A percentile compares a stretch with the other conserved stretches of the same genome.
Conservation (phyloP, 1,284 basidiomycete genomes). For the Ganoderma leucocontextum region DNA sequence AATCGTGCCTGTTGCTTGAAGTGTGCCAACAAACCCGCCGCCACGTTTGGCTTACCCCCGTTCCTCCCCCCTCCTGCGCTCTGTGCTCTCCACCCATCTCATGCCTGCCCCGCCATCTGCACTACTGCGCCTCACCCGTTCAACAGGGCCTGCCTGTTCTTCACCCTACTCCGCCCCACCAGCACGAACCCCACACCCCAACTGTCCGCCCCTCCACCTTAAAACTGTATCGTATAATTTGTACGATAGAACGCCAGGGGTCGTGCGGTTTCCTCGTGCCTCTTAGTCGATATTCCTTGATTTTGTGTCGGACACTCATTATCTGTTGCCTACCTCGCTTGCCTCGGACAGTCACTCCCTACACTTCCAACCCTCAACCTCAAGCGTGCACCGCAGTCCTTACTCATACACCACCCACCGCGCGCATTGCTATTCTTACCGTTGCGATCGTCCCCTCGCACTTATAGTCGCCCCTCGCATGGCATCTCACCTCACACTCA, state of each 20-base stretch:
- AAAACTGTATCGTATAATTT: slow-evolving; percentile 34
- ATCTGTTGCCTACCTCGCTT: slow-evolving; percentile 15
- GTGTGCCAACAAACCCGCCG: background rate
- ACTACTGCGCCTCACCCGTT: background rate
- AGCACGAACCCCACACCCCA: slow-evolving; percentile 11
- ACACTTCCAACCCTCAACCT: background rate
- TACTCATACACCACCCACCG: slow-evolving; percentile 6
- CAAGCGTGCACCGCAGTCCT: slow-evolving; percentile 14
- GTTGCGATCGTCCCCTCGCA: slow-evolving; percentile 1
- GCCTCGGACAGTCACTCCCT: slow-evolving; percentile 17
- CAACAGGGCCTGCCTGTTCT: background rate
- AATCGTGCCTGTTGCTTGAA: slow-evolving; percentile 35
- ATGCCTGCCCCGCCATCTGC: background rate
- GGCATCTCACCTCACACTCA: slow-evolving; percentile 14
- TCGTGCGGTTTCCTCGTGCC: slow-evolving; percentile 29
- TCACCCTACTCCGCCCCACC: slow-evolving; percentile 8
- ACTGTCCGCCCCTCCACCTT: slow-evolving; percentile 13
- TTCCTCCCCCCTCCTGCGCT: background rate
- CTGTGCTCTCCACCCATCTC: background rate
- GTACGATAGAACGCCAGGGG: slow-evolving; percentile 32
- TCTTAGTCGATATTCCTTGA: slow-evolving; percentile 25
- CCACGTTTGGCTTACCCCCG: background rate
- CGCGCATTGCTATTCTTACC: slow-evolving; percentile 9
- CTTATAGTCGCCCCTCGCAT: background rate
- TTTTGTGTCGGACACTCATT: slow-evolving; percentile 26